Conservation (phyloP, 768 basidiomycete species). For the Gelatoporia subvermispora region DNA sequence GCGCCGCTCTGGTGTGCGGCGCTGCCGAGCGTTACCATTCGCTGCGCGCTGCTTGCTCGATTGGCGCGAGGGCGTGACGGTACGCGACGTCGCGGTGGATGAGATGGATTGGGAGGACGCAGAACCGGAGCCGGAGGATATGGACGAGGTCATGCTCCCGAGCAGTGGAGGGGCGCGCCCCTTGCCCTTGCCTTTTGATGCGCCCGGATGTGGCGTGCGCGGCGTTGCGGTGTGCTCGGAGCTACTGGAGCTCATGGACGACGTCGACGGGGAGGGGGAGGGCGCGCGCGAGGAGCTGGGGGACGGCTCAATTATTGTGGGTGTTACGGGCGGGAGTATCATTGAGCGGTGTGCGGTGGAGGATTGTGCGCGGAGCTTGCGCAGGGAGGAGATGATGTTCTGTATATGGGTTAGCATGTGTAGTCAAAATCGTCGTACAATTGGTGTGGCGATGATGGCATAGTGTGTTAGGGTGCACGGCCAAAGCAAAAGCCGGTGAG, state of each 20-base stretch:
- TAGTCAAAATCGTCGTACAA: slow-evolving; percentile 4
- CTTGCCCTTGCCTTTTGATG: slow-evolving; percentile 17
- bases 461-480: too few species aligned
- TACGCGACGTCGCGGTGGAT: slow-evolving; percentile 20
- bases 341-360: slow-evolving; percentile 31
- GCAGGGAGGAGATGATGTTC: slow-evolving; percentile 13
- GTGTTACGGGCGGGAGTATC: slow-evolving; percentile 15
- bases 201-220: slow-evolving; percentile 30
- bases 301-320: slow-evolving; percentile 44
- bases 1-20: background rate
- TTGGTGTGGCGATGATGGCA: slow-evolving; percentile 15
- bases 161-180: slow-evolving; percentile 17
- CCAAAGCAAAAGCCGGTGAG: slow-evolving; percentile 21
- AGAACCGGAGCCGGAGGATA: slow-evolving; percentile 12
- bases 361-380: slow-evolving; percentile 20
- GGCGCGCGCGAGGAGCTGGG: slow-evolving; percentile 45
- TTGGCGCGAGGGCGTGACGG: slow-evolving; percentile 18
- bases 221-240: slow-evolving; percentile 74
- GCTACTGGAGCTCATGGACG: slow-evolving; percentile 63
- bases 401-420: background rate
- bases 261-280: slow-evolving; percentile 33
- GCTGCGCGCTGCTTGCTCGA: slow-evolving; percentile 27
- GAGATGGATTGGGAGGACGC: slow-evolving; percentile 19
- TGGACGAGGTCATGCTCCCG: slow-evolving; percentile 21
- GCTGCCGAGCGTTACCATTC: background rate